Conservation (phyloP, 2,329 filamentous ascomycete species). For the Botrytis byssoidea region DNA sequence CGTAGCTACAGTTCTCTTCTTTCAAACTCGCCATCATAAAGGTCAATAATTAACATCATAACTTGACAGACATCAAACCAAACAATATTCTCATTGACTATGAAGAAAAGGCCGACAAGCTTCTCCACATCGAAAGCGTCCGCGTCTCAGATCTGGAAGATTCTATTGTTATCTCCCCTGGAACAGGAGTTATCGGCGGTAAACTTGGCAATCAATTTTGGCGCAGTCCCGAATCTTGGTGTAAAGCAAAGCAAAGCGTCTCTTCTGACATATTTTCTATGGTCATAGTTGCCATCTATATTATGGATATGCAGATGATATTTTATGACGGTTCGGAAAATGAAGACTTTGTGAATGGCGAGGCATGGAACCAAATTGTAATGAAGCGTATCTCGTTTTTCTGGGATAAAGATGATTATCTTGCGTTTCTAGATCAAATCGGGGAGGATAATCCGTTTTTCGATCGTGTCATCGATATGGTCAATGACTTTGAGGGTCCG, state of each 20-base stretch:
- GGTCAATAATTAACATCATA: too few relatives aligned
- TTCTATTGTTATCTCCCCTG: background rate
- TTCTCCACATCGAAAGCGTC: background rate
- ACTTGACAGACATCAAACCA: conserved; percentile 47
- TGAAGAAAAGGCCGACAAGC: conserved; percentile 22
- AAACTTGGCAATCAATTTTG: conserved; percentile 46
- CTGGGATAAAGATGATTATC: conserved; percentile 44
- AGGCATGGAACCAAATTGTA: conserved; percentile 42
- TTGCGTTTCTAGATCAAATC: conserved; percentile 45
- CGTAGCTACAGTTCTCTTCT: too few relatives aligned
- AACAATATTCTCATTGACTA: conserved; percentile 47
- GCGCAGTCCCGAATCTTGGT: conserved; percentile 47
- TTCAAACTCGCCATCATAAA: background rate
- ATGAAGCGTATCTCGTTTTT: conserved; percentile 50
- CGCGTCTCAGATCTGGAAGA: conserved; percentile 2
- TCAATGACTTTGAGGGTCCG: background rate
- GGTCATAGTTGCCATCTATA: conserved; percentile 47
- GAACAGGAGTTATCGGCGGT: conserved; percentile 28
- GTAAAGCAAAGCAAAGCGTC: conserved; percentile 42
- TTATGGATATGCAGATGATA: conserved; percentile 44
- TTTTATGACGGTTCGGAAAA: conserved; percentile 36
- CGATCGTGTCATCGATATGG: conserved; percentile 38
- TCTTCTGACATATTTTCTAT: conserved; percentile 48
- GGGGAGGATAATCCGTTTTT: conserved; percentile 43
- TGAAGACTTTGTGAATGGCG: conserved; percentile 22